Evolutionary conservation across 2,329 filamentous ascomycete genomes (phyloP), one percentile per base, ranked within the genome.

Genomic region (Aspergillus caelatus): DNA sequence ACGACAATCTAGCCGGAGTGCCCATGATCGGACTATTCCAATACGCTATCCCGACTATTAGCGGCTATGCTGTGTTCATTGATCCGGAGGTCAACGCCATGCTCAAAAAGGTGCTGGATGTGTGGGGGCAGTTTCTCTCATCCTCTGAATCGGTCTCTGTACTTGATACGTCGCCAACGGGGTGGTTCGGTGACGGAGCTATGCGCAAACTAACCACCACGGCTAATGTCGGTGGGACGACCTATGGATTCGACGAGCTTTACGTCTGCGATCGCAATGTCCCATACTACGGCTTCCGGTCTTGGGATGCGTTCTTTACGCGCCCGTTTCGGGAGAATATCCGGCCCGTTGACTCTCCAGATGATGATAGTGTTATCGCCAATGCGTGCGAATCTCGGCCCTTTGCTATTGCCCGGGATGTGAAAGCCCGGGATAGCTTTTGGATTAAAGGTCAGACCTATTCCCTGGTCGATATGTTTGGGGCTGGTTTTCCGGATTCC

Each of bases 251-350:
- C n/a, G 32, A 58, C 10, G 12, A 58, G 32, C 28, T 46, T 1
- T 62, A 53, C 36, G 8, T 43, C 14, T 53, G 54, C 21, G 34
- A 62, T 19, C 19, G 32, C 8, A 26, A n/a, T 12, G 45, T 19
- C 8, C 54, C 45, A 2, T 34, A 56, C 30, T 55, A 53, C 26
- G 56, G 56, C 19, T 62, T 55, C 30, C 5, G 4, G 4, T 62
- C 61, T 6, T 91, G 89, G 89, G 89, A 91, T 63, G 79, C 86
- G 70, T 91, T 91, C 77, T 91, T 92, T 77, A 89, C 86, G 16
- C 83, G 89, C 16, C 62, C 79, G 11, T 82, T 90, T 58, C 80
- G 76, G 19, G 80, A 85, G 5, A 75, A 76, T 0, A 81, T 85
- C 2, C 84, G 89, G 0, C 89, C 88, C 0, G 79, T 91, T 1